Conservation (phyloP, 2,329 filamentous ascomycete species). For the Neobulgaria alba region DNA sequence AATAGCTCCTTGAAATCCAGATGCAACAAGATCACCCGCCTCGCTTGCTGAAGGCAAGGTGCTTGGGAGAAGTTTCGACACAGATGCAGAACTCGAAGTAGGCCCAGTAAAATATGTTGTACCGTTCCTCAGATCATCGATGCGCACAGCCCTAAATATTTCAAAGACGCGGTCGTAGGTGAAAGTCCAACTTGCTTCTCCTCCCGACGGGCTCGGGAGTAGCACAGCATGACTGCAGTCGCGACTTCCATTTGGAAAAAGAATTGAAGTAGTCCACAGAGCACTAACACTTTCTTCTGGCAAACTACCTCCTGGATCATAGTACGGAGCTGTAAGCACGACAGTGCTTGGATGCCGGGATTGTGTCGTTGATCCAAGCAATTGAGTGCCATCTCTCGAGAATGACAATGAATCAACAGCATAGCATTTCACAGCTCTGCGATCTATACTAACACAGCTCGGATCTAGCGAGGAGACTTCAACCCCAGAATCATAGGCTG, state of each 20-base stretch:
- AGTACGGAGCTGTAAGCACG: slow-evolving; percentile 71
- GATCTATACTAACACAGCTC: slow-evolving; percentile 54
- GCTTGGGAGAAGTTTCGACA: slow-evolving; percentile 55
- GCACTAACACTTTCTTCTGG: slow-evolving; percentile 61
- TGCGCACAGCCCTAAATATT: slow-evolving; percentile 67
- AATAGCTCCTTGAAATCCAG: slow-evolving; percentile 65
- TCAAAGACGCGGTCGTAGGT: slow-evolving; percentile 70
- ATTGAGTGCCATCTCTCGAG: slow-evolving; percentile 68
- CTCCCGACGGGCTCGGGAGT: slow-evolving; percentile 40
- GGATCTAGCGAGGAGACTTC: slow-evolving; percentile 71
- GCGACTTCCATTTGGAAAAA: slow-evolving; percentile 73
- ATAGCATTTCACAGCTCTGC: slow-evolving; percentile 70
- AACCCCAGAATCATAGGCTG: slow-evolving; percentile 81
- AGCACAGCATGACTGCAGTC: slow-evolving; percentile 72
- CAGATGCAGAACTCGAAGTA: slow-evolving; percentile 40
- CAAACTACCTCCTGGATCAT: slow-evolving; percentile 59
- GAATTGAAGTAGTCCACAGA: slow-evolving; percentile 78
- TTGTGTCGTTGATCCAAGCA: slow-evolving; percentile 65
- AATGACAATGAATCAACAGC: slow-evolving; percentile 67
- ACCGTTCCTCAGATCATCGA: slow-evolving; percentile 66
- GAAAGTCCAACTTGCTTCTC: slow-evolving; percentile 68
- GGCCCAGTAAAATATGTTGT: slow-evolving; percentile 75
- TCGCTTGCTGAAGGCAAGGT: slow-evolving; percentile 63
- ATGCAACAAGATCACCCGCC: slow-evolving; percentile 61
- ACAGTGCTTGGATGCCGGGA: slow-evolving; percentile 61